A percentile compares a stretch with the other conserved stretches of the same genome.
These are phyloP conservation scores for Nematocida parisii DNA, from an alignment of 371 early-diverging fungal genomes.

Conservation along the genomic window DNA sequence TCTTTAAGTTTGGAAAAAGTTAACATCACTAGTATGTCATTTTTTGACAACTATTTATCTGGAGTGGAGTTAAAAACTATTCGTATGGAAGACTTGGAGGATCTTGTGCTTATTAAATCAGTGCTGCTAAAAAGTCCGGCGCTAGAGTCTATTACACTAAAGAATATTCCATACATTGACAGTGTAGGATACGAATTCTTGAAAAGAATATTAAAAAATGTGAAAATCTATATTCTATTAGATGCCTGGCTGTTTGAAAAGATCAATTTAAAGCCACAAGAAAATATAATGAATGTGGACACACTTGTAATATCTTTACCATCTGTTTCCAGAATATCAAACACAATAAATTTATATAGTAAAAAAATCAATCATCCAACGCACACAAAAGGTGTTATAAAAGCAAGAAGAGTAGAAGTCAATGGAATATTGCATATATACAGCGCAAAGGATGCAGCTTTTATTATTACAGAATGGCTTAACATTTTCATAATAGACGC, in stretches of 20 bases:
- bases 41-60: background rate
- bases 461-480: background rate
- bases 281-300: background rate
- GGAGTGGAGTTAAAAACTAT: background rate
- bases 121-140: background rate
- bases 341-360: background rate
- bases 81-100: background rate
- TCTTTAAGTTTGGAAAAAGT: background rate
- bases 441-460: background rate
- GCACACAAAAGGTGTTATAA: background rate
- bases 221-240: background rate
- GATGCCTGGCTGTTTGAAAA: slow-evolving; percentile 23
- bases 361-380: background rate
- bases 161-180: background rate
- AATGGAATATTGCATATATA: background rate
- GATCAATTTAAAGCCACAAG: background rate
- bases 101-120: background rate
- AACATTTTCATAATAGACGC: background rate
- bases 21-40: background rate
- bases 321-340: background rate
- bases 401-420: background rate
- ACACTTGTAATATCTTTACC: background rate
- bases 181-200: background rate
- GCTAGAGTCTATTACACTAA: background rate
- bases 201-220: background rate